Percentiles rank a stretch among this genome's conserved stretches.
These are phyloP conservation scores for Lunularia cruciata DNA, from an alignment of 225 moss, liverwort and hornwort species.

Conservation along the genomic window DNA sequence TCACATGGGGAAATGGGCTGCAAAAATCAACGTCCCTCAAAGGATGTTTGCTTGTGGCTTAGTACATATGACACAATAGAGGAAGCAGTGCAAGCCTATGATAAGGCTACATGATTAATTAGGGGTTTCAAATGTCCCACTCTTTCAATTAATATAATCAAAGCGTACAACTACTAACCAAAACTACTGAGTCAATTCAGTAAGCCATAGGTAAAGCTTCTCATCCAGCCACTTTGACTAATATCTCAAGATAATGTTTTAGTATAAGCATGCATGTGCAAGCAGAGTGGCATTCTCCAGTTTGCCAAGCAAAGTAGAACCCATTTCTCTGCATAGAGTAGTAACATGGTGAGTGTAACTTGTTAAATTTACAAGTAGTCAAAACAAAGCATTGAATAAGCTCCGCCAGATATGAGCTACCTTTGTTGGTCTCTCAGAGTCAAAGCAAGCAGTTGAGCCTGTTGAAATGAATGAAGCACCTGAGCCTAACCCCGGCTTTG, in stretches of 20 bases:
- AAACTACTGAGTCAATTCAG: slow-evolving; percentile 14
- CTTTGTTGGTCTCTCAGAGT: no score
- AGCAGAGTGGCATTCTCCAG: slow-evolving; percentile 13
- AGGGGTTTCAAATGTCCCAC: background rate
- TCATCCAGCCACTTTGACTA: background rate
- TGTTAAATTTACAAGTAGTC: slow-evolving; percentile 44
- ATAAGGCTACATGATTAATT: no score
- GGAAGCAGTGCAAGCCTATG: no score
- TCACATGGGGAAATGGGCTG: no score
- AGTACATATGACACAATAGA: no score
- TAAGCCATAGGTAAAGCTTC: slow-evolving; percentile 11
- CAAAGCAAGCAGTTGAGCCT: no score
- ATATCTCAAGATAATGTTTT: slow-evolving; percentile 1
- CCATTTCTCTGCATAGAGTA: slow-evolving; percentile 26
- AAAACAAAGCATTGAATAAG: slow-evolving; percentile 43
- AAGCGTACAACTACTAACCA: slow-evolving; percentile 9
- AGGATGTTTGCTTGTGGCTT: no score
- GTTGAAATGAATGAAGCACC: no score
- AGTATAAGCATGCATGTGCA: background rate
- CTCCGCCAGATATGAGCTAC: slow-evolving; percentile 39
- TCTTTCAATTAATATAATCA: background rate
- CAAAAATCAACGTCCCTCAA: no score
- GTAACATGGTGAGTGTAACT: slow-evolving; percentile 27
- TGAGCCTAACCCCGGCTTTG: no score
- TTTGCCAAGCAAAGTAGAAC: slow-evolving; percentile 22